These are phyloP conservation scores for Phytophthora colocasiae DNA, from an alignment of 352 stramenopile species.

Conservation along the genomic window DNA sequence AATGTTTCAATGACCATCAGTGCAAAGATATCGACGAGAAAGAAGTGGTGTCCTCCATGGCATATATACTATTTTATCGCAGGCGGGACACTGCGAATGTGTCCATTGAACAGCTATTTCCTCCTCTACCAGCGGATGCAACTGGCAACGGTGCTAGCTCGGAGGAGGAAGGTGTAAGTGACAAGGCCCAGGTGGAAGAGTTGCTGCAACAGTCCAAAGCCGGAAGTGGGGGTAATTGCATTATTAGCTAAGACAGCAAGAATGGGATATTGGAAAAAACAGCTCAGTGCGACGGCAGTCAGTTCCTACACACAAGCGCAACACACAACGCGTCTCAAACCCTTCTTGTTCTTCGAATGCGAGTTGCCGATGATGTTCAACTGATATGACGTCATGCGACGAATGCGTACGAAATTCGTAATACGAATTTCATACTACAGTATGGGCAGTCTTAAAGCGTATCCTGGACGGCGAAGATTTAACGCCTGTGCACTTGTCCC, in stretches of 20 bases:
- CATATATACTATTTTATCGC: slow-evolving; percentile 93
- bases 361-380: not conserved
- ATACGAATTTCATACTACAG: too few relatives aligned
- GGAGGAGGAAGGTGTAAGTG: slow-evolving; percentile 47
- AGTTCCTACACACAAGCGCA: too few relatives aligned
- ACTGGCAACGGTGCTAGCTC: slow-evolving; percentile 34
- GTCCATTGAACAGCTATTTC: slow-evolving; percentile 80
- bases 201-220: slow-evolving; percentile 73
- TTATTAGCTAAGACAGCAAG: slow-evolving; percentile 56
- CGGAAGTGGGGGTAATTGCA: slow-evolving; percentile 53
- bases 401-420: not conserved
- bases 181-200: slow-evolving; percentile 75
- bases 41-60: slow-evolving; percentile 86
- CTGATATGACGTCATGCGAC: not conserved
- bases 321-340: too few relatives aligned
- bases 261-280: not conserved
- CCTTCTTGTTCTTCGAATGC: not conserved
- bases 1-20: slow-evolving; percentile 98
- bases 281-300: not conserved
- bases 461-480: too few relatives aligned
- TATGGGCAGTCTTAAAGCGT: too few relatives aligned
- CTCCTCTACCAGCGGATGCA: slow-evolving; percentile 51
- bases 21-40: slow-evolving; percentile 90
- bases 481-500: slow-evolving; percentile 3
- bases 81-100: slow-evolving; percentile 73